Conservation (phyloP, 176 grass and related monocot genomes). For the Avena atlantica region DNA sequence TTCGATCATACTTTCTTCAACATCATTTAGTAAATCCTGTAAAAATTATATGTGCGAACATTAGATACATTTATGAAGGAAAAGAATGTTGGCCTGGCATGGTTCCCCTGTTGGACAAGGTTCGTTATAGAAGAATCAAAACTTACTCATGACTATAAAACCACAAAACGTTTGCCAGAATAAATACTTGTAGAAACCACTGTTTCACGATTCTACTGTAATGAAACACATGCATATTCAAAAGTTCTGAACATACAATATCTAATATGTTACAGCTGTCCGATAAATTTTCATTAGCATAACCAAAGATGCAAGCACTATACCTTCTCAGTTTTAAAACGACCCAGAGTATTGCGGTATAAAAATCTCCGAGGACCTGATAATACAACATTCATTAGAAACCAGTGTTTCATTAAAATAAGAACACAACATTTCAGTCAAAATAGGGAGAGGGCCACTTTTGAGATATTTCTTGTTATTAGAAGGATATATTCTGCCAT, state of each 20-base stretch:
- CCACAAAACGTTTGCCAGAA: background rate
- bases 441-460: background rate
- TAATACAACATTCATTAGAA: conserved; percentile 41
- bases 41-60: background rate
- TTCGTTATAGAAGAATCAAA: background rate
- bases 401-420: background rate
- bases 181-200: conserved; percentile 6
- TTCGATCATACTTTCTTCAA: conserved; percentile 75
- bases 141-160: conserved; percentile 7
- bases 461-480: background rate
- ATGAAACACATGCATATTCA: background rate
- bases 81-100: background rate
- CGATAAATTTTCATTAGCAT: conserved; percentile 1
- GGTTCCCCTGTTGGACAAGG: conserved; percentile 18
- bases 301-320: conserved; percentile 14
- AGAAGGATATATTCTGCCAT: background rate
- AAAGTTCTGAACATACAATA: background rate
- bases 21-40: conserved; percentile 80
- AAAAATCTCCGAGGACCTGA: conserved; percentile 89
- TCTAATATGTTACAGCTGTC: conserved; percentile 28
- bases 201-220: background rate
- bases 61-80: conserved; percentile 19
- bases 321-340: conserved; percentile 96
- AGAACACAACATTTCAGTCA: conserved; percentile 3
- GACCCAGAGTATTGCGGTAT: conserved; percentile 79